A percentile compares a stretch with the other conserved stretches of the same genome.
phyloP scores from a whole-genome alignment of 2,329 filamentous ascomycete species.

The Aspergillus texensis region DNA sequence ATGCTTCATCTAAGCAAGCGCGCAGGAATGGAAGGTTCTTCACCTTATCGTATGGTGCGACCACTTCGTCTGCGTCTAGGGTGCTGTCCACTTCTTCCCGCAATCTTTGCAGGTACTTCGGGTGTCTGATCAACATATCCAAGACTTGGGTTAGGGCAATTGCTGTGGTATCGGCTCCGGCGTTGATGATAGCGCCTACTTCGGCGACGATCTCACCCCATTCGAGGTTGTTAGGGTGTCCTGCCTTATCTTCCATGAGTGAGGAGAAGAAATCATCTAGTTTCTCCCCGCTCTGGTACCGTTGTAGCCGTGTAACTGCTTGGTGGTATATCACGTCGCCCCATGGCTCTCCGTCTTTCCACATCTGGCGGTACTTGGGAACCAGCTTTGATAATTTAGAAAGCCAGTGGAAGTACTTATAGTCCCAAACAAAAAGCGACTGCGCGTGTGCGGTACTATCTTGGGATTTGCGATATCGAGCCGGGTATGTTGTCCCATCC shows the following conservation, averaged over 20 bases:
- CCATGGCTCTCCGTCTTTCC: constrained; percentile 44
- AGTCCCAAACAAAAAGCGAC: constrained; percentile 53
- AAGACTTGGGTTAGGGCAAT: constrained; percentile 56
- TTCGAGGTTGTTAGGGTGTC: constrained; percentile 48
- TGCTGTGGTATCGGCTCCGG: constrained; percentile 54
- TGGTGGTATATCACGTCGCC: constrained; percentile 53
- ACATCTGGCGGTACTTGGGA: constrained; percentile 39
- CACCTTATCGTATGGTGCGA: constrained; percentile 52
- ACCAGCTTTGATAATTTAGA: constrained; percentile 50
- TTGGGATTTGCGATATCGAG: constrained; percentile 52
- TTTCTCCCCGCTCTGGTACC: constrained; percentile 50
- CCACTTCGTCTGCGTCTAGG: constrained; percentile 42
- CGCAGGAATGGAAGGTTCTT: constrained; percentile 53
- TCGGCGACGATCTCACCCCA: constrained; percentile 61
- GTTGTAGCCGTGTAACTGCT: constrained; percentile 31
- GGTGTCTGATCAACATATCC: constrained; percentile 53
- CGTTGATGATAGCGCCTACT: constrained; percentile 43
- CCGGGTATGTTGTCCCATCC: constrained; percentile 49
- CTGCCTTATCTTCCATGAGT: constrained; percentile 53
- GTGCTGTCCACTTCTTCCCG: constrained; percentile 49
- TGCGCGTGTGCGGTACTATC: constrained; percentile 52
- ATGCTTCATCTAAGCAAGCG: constrained; percentile 52
- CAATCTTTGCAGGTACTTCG: constrained; percentile 40
- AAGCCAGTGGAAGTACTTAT: constrained; percentile 51
- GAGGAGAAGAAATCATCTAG: constrained; percentile 60